phyloP scores from a whole-genome alignment of 805 yeast species.

The Candida succiphila region DNA sequence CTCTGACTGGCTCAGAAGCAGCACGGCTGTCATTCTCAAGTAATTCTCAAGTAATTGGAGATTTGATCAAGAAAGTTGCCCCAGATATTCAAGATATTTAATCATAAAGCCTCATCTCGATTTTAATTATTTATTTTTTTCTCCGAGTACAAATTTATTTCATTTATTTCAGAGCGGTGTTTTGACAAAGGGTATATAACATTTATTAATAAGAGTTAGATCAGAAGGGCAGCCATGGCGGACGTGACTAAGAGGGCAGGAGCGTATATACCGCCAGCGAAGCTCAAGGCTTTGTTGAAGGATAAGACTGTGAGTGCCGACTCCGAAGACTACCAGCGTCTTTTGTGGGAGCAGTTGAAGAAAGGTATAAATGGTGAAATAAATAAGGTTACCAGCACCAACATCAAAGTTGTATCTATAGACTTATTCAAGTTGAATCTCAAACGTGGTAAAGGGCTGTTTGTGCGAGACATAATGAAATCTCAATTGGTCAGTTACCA shows the following conservation, averaged over 20 bases:
- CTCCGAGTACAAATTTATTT: no score
- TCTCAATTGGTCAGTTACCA: constrained; percentile 32
- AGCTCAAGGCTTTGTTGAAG: constrained; percentile 31
- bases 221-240: no score
- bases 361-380: constrained; percentile 37
- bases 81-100: no score
- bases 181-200: no score
- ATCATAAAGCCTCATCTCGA: no score
- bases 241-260: constrained; percentile 33
- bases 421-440: constrained; percentile 51
- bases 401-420: constrained; percentile 36
- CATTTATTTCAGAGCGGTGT: no score
- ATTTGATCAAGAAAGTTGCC: no score
- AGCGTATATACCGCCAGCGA: constrained; percentile 45
- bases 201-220: no score
- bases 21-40: no score
- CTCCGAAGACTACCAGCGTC: constrained; percentile 33
- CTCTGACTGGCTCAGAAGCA: no score
- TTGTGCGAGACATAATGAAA: constrained; percentile 48
- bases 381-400: constrained; percentile 32
- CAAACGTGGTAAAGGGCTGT: constrained; percentile 47
- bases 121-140: no score
- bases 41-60: no score
- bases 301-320: constrained; percentile 7
- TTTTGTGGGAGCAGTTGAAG: constrained; percentile 47